Evolutionary conservation across 176 grass and related monocot genomes (phyloP).

Genomic region (Oryza punctata): DNA sequence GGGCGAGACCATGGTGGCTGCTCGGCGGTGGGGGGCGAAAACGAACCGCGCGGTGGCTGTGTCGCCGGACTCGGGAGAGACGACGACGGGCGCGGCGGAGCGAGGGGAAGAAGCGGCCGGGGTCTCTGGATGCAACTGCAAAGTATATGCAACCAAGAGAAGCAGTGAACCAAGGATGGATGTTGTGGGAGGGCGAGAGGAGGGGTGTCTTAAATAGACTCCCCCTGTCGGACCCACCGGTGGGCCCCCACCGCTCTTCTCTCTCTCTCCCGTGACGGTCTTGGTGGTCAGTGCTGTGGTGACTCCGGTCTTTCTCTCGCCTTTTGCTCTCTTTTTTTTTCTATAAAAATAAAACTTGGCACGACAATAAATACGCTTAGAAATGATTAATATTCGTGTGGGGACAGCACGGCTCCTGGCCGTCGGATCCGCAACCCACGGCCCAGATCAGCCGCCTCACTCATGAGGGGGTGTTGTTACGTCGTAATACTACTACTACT

Average conservation of each 20-base stretch:
- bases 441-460: not conserved
- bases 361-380: not conserved
- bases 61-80: not conserved
- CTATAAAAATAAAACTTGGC: not conserved
- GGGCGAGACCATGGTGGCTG: conserved; percentile 52
- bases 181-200: no score
- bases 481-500: not conserved
- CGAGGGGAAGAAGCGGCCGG: no score
- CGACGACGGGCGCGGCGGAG: no score
- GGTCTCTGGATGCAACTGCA: not conserved
- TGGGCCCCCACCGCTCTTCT: no score
- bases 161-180: not conserved
- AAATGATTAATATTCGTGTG: not conserved
- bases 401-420: not conserved
- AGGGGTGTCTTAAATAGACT: no score
- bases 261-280: no score
- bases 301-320: not conserved
- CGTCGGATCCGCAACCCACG: not conserved
- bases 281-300: no score
- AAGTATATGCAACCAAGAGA: not conserved
- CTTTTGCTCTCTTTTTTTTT: not conserved
- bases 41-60: not conserved
- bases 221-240: no score
- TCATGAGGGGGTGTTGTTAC: no score
- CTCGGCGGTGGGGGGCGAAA: not conserved